Percentiles rank a stretch among this genome's conserved stretches.
Conservation (phyloP, 2,329 filamentous ascomycete species). For the Colletotrichum eleusines region DNA sequence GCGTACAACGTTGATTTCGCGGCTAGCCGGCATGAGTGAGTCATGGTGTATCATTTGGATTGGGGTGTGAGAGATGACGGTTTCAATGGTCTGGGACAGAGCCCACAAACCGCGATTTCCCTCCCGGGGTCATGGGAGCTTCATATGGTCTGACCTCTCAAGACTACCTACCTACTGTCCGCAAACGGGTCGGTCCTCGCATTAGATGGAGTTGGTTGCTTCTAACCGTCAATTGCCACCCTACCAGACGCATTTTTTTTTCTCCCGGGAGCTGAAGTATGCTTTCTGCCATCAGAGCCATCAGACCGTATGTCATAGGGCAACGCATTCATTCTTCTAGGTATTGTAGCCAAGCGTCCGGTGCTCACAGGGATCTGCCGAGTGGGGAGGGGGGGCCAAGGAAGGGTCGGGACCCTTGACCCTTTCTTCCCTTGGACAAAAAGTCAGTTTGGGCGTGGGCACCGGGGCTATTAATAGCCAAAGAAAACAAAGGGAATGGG, state of each 20-base stretch:
- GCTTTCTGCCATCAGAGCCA: constrained; percentile 7
- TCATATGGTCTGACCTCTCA: background rate
- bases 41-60: constrained; percentile 30
- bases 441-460: constrained; percentile 25
- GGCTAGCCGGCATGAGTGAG: constrained; percentile 13
- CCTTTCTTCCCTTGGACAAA: background rate
- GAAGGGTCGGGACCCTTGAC: constrained; percentile 14
- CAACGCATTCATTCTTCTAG: background rate
- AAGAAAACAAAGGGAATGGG: background rate
- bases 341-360: background rate
- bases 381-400: background rate
- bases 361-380: constrained; percentile 6
- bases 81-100: background rate
- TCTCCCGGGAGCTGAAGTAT: background rate
- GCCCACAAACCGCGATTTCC: background rate
- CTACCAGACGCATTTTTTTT: background rate
- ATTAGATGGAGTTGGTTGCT: background rate
- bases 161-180: background rate
- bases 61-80: constrained; percentile 3
- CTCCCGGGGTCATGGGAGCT: background rate
- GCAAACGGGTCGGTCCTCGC: background rate
- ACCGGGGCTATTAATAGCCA: constrained; percentile 30
- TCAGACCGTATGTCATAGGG: background rate
- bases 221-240: background rate
- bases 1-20: background rate